Evolutionary conservation across 169 alveolate genomes (phyloP).

Genomic region (Perkinsus olseni): DNA sequence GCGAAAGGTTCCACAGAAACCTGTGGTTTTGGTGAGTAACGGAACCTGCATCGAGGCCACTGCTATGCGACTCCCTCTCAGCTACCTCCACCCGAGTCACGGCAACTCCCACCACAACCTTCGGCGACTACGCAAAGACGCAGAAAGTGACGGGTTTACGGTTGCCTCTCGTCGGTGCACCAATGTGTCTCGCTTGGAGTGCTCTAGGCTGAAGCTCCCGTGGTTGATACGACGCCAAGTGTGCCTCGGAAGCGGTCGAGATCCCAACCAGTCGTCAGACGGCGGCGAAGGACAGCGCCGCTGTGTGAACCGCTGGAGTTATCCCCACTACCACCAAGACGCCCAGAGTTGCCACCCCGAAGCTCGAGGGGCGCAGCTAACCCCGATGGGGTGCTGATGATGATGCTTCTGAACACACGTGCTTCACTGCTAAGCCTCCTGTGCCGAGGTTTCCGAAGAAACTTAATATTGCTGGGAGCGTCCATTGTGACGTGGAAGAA

Average conservation of each 20-base stretch:
- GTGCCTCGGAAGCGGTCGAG: neutral
- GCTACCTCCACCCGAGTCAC: neutral
- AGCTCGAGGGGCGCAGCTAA: neutral
- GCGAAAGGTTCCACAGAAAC: neutral
- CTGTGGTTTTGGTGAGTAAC: neutral
- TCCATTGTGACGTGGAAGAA: too few relatives aligned
- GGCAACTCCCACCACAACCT: too few relatives aligned
- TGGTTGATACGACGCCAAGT: too few relatives aligned
- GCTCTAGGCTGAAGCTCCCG: too few relatives aligned
- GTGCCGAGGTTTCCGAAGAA: neutral
- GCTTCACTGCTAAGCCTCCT: neutral
- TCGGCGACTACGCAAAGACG: too few relatives aligned
- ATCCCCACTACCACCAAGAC: neutral
- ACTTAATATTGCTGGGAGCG: too few relatives aligned
- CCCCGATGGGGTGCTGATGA: neutral
- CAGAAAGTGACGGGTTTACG: too few relatives aligned
- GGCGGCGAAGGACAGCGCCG: neutral
- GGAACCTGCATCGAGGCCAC: neutral
- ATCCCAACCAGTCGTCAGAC: neutral
- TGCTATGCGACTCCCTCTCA: neutral
- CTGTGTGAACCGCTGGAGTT: neutral
- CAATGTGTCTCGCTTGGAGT: too few relatives aligned
- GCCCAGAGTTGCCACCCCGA: neutral
- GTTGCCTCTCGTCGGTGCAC: too few relatives aligned
- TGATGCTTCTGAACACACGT: neutral